Evolutionary conservation across 23 red algal species (phyloP).

Genomic region (Chondrus crispus): DNA sequence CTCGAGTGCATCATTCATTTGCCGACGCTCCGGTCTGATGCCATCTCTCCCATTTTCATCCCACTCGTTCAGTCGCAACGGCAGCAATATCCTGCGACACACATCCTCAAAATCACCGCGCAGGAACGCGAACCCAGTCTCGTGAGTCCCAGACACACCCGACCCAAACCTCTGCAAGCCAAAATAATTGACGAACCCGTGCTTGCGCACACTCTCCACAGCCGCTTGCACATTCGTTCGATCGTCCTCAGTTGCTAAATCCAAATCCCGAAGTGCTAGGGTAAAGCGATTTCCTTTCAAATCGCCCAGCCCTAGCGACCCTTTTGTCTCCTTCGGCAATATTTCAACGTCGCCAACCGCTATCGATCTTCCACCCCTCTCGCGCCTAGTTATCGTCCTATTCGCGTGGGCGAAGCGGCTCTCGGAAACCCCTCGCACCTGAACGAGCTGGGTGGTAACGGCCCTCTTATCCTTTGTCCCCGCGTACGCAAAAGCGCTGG

Average conservation of each 20-base stretch:
- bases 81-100: constrained; percentile 68
- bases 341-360: constrained; percentile 56
- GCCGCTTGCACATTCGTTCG: constrained; percentile 24
- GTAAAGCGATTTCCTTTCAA: constrained; percentile 88
- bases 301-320: constrained; percentile 67
- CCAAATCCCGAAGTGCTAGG: constrained; percentile 69
- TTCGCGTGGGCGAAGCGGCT: constrained; percentile 46
- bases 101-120: constrained; percentile 72
- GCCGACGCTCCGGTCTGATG: constrained; percentile 34
- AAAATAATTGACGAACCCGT: constrained; percentile 99
- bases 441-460: constrained; percentile 86
- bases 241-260: not conserved
- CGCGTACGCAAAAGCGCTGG: constrained; percentile 55
- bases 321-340: not conserved
- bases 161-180: constrained; percentile 96
- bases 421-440: constrained; percentile 52
- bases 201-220: constrained; percentile 19
- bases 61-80: not conserved
- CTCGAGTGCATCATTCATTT: constrained; percentile 9
- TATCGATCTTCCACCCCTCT: constrained; percentile 14
- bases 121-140: constrained; percentile 77
- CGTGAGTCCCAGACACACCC: constrained; percentile 74
- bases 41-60: not conserved
- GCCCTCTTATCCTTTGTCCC: constrained; percentile 97
- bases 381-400: not conserved